phyloP scores from a whole-genome alignment of 2,329 filamentous ascomycete species.

The Xylaria polymorpha region DNA sequence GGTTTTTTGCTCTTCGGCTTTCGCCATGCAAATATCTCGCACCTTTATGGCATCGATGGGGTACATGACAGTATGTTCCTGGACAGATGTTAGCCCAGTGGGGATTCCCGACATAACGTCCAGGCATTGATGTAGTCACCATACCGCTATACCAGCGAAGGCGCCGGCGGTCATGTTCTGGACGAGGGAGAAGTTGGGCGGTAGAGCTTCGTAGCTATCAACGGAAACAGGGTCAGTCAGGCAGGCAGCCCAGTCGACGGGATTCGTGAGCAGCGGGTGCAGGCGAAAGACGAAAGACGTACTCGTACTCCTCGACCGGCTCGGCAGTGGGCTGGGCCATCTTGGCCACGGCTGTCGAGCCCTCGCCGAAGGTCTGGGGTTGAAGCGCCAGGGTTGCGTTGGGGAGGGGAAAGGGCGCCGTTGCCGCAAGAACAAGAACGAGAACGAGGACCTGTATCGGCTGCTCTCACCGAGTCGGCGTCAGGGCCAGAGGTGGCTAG shows the following conservation, averaged over 20 bases:
- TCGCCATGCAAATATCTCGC: slow-evolving; percentile 41
- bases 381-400: slow-evolving; percentile 72
- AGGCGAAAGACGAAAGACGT: slow-evolving; percentile 56
- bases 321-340: slow-evolving; percentile 76
- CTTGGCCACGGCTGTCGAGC: slow-evolving; percentile 73
- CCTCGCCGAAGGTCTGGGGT: slow-evolving; percentile 70
- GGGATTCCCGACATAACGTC: neutral
- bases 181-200: slow-evolving; percentile 90
- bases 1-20: slow-evolving; percentile 13
- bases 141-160: slow-evolving; percentile 94
- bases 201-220: slow-evolving; percentile 85
- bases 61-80: slow-evolving; percentile 99
- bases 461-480: slow-evolving; percentile 6
- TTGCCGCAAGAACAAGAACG: slow-evolving; percentile 28
- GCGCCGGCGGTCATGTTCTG: slow-evolving; percentile 97
- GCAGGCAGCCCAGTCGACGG: neutral
- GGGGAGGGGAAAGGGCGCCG: slow-evolving; percentile 30
- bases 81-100: slow-evolving; percentile 18
- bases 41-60: slow-evolving; percentile 98
- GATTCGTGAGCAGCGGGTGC: neutral
- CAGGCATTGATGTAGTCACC: neutral
- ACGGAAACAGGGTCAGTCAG: slow-evolving; percentile 23
- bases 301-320: slow-evolving; percentile 75
- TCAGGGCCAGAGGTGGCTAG: neutral
- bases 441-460: neutral